A percentile compares a stretch with the other conserved stretches of the same genome.
Evolutionary conservation across 1,139 yeast species (phyloP).

Genomic region (Geotrichum carabidarum): DNA sequence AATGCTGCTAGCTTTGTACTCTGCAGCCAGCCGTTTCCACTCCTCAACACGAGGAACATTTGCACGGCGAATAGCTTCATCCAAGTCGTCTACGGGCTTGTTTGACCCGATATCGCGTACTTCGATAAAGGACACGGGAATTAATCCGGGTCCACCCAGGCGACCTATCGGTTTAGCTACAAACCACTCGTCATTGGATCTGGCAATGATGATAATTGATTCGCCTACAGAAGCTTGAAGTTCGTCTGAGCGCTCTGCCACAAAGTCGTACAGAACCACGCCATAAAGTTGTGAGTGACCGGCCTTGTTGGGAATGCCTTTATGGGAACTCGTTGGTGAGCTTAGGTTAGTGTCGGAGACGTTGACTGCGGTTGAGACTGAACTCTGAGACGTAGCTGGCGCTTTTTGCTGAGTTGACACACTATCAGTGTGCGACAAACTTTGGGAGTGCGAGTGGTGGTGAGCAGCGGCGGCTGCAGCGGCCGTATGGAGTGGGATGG

Average conservation of each 20-base stretch:
- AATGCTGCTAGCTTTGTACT: conserved; percentile 86
- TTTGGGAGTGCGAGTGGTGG: not conserved
- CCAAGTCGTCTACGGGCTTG: conserved; percentile 45
- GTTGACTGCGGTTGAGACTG: not conserved
- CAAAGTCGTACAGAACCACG: conserved; percentile 70
- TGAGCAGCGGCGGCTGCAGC: conserved; percentile 14
- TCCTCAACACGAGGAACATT: conserved; percentile 88
- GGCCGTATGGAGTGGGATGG: conserved; percentile 31
- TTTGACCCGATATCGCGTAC: conserved; percentile 72
- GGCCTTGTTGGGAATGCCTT: conserved; percentile 1
- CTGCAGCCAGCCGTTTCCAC: conserved; percentile 89
- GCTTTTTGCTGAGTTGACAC: not conserved
- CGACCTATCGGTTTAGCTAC: conserved; percentile 96
- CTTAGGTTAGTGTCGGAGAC: conserved; percentile 1
- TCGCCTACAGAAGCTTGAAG: conserved; percentile 81
- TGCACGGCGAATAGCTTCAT: conserved; percentile 54
- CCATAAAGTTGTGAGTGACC: conserved; percentile 49
- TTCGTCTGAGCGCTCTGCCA: conserved; percentile 87
- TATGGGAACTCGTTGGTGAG: conserved; percentile 5
- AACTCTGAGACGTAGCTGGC: not conserved
- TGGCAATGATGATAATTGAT: conserved; percentile 87
- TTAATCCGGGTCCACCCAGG: conserved; percentile 96
- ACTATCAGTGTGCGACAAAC: not conserved
- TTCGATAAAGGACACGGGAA: conserved; percentile 86
- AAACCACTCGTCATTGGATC: conserved; percentile 94